These are phyloP conservation scores for Tulasnella sp. DNA, from an alignment of 768 basidiomycete genomes.

Conservation along the genomic window DNA sequence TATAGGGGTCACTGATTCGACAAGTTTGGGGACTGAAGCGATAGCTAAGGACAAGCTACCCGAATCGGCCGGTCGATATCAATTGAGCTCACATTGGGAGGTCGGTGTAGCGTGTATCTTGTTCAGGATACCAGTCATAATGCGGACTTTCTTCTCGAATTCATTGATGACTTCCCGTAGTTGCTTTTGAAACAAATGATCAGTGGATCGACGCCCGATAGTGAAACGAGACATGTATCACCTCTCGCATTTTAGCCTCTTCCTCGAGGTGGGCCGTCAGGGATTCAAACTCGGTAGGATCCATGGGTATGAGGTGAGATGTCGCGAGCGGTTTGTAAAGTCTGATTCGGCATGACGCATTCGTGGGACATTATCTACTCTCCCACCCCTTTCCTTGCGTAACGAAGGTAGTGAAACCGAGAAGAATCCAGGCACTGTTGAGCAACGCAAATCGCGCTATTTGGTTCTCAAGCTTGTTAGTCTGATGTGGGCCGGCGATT, in stretches of 20 bases:
- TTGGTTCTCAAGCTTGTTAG: no score
- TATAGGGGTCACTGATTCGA: slow-evolving; percentile 4
- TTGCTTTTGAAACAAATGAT: neutral
- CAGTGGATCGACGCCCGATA: neutral
- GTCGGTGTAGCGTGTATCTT: slow-evolving; percentile 18
- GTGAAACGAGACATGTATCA: neutral
- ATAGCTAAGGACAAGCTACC: neutral
- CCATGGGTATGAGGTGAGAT: no score
- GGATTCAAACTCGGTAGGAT: neutral
- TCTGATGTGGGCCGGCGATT: no score
- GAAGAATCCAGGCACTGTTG: no score
- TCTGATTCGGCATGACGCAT: no score
- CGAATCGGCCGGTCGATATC: neutral
- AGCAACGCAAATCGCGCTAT: no score
- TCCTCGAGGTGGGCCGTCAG: neutral
- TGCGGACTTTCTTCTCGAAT: slow-evolving; percentile 16
- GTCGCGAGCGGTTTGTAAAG: no score
- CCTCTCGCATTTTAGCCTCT: slow-evolving; percentile 15
- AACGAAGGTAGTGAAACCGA: no score
- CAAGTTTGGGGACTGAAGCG: slow-evolving; percentile 13
- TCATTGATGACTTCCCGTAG: slow-evolving; percentile 13
- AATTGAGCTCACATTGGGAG: slow-evolving; percentile 3
- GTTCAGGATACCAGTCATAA: slow-evolving; percentile 15
- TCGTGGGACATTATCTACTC: no score
- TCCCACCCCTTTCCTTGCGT: no score